Evolutionary conservation across 139 green algal genomes (phyloP).

Genomic region (Coccomyxa sp.): DNA sequence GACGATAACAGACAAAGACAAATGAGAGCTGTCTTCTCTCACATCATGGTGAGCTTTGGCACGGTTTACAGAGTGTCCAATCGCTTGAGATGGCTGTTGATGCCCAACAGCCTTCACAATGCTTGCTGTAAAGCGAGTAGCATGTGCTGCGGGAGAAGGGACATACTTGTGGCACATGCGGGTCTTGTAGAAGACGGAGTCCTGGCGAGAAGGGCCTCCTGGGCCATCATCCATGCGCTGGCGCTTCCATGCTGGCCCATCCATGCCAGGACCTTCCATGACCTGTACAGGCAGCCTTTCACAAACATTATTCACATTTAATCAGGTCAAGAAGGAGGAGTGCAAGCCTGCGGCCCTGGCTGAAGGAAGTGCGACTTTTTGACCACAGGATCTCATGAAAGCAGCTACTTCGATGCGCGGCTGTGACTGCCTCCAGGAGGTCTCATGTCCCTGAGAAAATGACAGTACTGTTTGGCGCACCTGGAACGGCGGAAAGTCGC

Average conservation of each 20-base stretch:
- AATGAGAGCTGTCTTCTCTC: too few relatives aligned
- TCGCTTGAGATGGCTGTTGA: background rate
- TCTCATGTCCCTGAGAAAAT: too few relatives aligned
- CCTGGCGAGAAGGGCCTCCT: background rate
- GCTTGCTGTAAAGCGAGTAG: background rate
- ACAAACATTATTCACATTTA: background rate
- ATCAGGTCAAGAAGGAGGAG: too few relatives aligned
- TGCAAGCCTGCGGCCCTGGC: background rate
- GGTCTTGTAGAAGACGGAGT: conserved; percentile 45
- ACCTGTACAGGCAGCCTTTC: background rate
- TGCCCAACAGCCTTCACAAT: background rate
- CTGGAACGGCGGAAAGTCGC: too few relatives aligned
- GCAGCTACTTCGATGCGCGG: too few relatives aligned
- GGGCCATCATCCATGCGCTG: background rate
- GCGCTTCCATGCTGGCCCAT: background rate
- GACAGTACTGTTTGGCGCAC: too few relatives aligned
- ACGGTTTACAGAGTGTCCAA: background rate
- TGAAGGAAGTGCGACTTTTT: background rate
- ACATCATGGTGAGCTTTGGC: background rate
- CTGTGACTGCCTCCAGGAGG: too few relatives aligned
- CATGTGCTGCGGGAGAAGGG: background rate
- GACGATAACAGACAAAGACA: background rate
- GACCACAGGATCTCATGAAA: too few relatives aligned
- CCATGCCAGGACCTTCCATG: background rate
- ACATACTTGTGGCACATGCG: conserved; percentile 42